Evolutionary conservation across 306 rosid genomes (phyloP), one percentile per base, ranked within the genome.

Genomic region (Astragalus membranaceus): DNA sequence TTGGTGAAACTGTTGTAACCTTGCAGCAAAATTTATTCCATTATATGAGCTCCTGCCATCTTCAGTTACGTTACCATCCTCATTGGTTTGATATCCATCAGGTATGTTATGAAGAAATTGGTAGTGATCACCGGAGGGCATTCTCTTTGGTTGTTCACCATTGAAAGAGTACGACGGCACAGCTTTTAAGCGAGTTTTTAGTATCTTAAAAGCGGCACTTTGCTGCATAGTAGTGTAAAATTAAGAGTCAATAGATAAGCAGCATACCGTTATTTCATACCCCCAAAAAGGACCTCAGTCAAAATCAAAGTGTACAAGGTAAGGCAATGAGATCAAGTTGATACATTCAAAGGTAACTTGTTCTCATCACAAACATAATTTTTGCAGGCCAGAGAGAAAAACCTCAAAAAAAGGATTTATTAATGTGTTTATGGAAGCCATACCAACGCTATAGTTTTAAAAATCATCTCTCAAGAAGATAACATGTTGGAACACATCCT

Each of bases 151-250:
- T 67, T 80, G 94, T 71, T 82, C 90, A 2, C 88, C 75, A 55
- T 83, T 83, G 56, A 88, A 81, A 32, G 97, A 82, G 80, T 82
- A 81, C 0, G 86, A 73, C 2, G 96, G 98, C 59, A 93, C 87
- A 12, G 89, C 88, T 87, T 90, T 87, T 66, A 93, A 82, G 55
- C 97, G 97, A 3, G 94, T 90, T 58, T 85, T 80, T 41, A 93
- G 84, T 63, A 93, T 83, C 85, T 88, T 90, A 74, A 93, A 93
- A 62, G 98, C 98, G 6, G 86, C 89, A 87, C 97, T 93, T 93
- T 93, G 98, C 98, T 93, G 94, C 85, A 69, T 39, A 5, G 30
- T 43, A 33, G 64, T 8, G 69, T n/a, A 61, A 73, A 64, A 57
- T 64, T 64, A 63, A 54, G 73, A 44, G 61, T 79, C 50, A 67